Evolutionary conservation across 225 moss, liverwort and hornwort species (phyloP), one percentile per base, ranked within the genome.

Genomic region (Straminergon stramineum): DNA sequence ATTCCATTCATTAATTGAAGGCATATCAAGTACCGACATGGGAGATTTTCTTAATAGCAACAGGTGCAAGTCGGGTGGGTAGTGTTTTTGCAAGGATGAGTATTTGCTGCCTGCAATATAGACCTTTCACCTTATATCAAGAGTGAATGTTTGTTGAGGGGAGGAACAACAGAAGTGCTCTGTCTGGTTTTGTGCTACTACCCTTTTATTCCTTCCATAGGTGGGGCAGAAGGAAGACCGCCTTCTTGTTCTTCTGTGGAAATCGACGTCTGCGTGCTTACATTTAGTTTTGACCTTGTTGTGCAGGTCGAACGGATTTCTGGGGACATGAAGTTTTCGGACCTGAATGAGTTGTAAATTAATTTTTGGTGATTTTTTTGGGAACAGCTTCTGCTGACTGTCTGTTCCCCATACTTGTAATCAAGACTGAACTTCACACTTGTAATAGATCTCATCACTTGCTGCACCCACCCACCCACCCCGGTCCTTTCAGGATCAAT

Each of bases 301-400:
- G 75, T 87, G 67, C 80, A 91, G 91, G 87, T 89, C 34, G 37
- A 81, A 81, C 75, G 48, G 43, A 61, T 71, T 34, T 75, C 75
- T 55, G 75, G 34, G 75, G 79, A 15, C 60, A 48, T 71, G 60
- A 67, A 67, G 75, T 58, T 48, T 56, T 80, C 66, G 58, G 81
- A 89, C 67, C 66, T 80, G 84, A 87, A 66, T 43, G 84, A 81
- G 53, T 57, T 92, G 92, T 92, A 79, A 37, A 10, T 61, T 71
- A 90, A 84, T 81, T 88, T 90, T 87, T 84, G 75, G 31, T 87
- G 87, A 83, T 87, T 89, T 90, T 89, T 87, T 84, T 60, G 89
- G 83, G 79, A 79, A 51, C 53, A 52, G 81, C 71, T 81, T 55
- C 55, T 73, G 85, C 63, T 41, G 81, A 81, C 71, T 85, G 84